Conservation (phyloP, 768 basidiomycete genomes). For the Inosperma sp. region DNA sequence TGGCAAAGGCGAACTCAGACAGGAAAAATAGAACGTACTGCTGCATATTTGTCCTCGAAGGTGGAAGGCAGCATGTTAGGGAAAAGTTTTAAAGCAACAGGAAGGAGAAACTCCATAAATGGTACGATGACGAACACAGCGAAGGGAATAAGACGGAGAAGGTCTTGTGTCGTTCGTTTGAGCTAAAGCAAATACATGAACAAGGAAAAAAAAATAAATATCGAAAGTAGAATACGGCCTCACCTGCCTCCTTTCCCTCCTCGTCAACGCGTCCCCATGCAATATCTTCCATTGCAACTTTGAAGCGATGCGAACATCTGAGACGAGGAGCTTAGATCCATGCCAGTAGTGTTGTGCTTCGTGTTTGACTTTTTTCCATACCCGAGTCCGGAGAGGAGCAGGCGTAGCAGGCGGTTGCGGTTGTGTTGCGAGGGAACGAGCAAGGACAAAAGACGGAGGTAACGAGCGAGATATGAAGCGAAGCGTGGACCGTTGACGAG, state of each 20-base stretch:
- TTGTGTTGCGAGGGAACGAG: neutral
- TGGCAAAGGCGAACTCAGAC: neutral
- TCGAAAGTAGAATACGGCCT: constrained; percentile 14
- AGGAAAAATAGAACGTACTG: constrained; percentile 41
- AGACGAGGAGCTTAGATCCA: constrained; percentile 88
- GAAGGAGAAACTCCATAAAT: constrained; percentile 96
- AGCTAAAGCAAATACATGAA: constrained; percentile 45
- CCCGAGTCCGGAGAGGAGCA: constrained; percentile 49
- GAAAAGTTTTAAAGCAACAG: constrained; percentile 94
- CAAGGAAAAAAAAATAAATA: neutral
- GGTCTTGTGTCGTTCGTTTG: constrained; percentile 88
- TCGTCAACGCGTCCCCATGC: constrained; percentile 85
- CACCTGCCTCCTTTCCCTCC: constrained; percentile 91
- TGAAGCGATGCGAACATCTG: constrained; percentile 87
- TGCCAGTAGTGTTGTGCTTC: constrained; percentile 97
- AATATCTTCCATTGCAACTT: constrained; percentile 90
- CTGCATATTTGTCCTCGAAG: constrained; percentile 95
- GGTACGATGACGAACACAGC: constrained; percentile 92
- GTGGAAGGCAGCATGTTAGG: constrained; percentile 99
- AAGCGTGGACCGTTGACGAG: constrained; percentile 40
- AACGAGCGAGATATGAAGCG: constrained; percentile 42
- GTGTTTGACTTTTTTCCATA: constrained; percentile 93
- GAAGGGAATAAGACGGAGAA: constrained; percentile 92
- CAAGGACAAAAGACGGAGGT: constrained; percentile 29
- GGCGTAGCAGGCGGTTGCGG: constrained; percentile 25